A percentile compares a stretch with the other conserved stretches of the same genome.
Evolutionary conservation across 116 monocot genomes (phyloP).

Genomic region (Thalassia testudinum): DNA sequence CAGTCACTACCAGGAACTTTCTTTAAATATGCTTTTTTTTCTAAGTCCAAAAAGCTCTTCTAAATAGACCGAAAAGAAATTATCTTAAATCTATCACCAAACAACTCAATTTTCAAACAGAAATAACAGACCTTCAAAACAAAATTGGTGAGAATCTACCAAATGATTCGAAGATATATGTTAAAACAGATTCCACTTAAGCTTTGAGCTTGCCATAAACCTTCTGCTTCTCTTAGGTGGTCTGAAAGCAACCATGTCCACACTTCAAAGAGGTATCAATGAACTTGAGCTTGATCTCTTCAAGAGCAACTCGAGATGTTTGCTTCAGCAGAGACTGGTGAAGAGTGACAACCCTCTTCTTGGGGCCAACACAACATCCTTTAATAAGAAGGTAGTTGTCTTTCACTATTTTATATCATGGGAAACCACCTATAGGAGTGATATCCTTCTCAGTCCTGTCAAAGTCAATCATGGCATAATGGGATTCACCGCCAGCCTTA

Average conservation of each 20-base stretch:
- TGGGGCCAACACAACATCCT: constrained; percentile 24
- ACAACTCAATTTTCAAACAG: no score
- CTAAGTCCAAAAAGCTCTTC: no score
- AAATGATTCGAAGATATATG: no score
- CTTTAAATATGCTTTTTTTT: no score
- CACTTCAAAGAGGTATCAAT: constrained; percentile 28
- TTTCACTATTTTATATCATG: constrained; percentile 15
- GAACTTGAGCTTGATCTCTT: constrained; percentile 32
- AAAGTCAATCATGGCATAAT: constrained; percentile 4
- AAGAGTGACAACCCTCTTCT: constrained; percentile 23
- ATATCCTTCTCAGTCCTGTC: constrained; percentile 28
- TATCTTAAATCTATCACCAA: no score
- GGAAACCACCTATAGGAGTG: constrained; percentile 24
- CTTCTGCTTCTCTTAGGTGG: constrained; percentile 22
- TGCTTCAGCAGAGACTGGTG: constrained; percentile 21
- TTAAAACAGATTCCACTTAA: no score
- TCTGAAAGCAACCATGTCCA: constrained; percentile 26
- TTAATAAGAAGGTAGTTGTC: constrained; percentile 19
- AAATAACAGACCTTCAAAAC: no score
- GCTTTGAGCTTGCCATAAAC: constrained; percentile 19
- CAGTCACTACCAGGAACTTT: no score
- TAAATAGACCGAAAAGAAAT: no score
- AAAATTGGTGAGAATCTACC: no score
- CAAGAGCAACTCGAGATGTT: constrained; percentile 16
- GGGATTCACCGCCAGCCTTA: constrained; percentile 6